Percentiles rank a stretch among this genome's conserved stretches.
phyloP scores from a whole-genome alignment of 768 basidiomycete genomes.

The Trametes coccinea region DNA sequence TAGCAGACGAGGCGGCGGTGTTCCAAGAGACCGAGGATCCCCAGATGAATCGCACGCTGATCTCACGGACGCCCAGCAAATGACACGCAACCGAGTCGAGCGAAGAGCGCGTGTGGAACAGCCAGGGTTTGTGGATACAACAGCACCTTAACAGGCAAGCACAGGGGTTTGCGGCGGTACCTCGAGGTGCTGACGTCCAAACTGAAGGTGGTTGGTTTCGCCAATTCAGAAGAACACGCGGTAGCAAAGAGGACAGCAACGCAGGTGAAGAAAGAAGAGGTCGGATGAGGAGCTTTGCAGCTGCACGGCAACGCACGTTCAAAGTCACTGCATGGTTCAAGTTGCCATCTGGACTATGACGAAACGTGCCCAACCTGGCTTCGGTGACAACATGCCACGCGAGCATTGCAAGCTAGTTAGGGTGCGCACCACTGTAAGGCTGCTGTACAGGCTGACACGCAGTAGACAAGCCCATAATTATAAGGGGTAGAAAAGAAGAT shows the following conservation, averaged over 20 bases:
- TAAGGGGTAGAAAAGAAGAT: too few relatives aligned
- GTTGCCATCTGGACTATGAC: not conserved
- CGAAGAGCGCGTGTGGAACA: not conserved
- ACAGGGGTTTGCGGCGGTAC: not conserved
- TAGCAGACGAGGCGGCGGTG: conserved; percentile 9
- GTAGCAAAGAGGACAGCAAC: not conserved
- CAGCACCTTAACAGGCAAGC: not conserved
- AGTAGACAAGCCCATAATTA: too few relatives aligned
- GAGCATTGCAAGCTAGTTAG: not conserved
- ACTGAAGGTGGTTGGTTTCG: not conserved
- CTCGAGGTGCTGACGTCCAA: not conserved
- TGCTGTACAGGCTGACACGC: too few relatives aligned
- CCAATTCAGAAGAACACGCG: not conserved
- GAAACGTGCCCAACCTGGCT: not conserved
- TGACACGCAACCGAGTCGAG: not conserved
- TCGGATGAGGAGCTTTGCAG: too few relatives aligned
- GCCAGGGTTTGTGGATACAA: not conserved
- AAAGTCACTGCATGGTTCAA: not conserved
- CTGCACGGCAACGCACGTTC: not conserved
- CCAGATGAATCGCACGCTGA: not conserved
- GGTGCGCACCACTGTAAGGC: too few relatives aligned
- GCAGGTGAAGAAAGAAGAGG: too few relatives aligned
- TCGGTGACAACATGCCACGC: not conserved
- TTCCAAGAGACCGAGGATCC: conserved; percentile 9
- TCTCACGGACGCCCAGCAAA: not conserved